Percentiles rank a stretch among this genome's conserved stretches.
These are phyloP conservation scores for Citrus sp. DNA, from an alignment of 345 rosid species.

Conservation along the genomic window DNA sequence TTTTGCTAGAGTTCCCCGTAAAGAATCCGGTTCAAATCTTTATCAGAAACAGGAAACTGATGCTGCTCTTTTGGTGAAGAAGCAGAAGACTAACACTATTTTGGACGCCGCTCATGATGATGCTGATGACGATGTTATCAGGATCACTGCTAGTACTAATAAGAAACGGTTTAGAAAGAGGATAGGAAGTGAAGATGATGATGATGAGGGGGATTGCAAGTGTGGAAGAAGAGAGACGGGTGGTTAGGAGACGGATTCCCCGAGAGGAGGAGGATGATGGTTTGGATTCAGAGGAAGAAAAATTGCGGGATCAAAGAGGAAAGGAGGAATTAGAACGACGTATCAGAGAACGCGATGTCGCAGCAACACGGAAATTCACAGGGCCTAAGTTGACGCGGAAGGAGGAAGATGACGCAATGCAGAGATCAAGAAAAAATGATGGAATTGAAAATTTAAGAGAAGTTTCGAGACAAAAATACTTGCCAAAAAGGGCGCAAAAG, in stretches of 20 bases:
- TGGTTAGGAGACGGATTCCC: constrained; percentile 51
- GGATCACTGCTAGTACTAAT: constrained; percentile 19
- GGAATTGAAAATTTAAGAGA: constrained; percentile 68
- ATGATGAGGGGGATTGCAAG: constrained; percentile 55
- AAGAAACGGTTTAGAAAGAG: constrained; percentile 86
- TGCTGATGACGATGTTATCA: constrained; percentile 48
- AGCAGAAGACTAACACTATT: constrained; percentile 59
- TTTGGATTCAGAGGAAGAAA: constrained; percentile 94
- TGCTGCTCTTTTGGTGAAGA: constrained; percentile 72
- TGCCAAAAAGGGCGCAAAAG: constrained; percentile 93
- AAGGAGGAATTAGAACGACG: constrained; percentile 79
- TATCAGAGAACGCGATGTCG: constrained; percentile 83
- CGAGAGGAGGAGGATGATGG: constrained; percentile 50
- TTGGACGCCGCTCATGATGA: constrained; percentile 30
- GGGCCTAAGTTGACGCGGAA: constrained; percentile 70
- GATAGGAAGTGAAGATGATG: constrained; percentile 62
- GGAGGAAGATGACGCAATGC: constrained; percentile 82
- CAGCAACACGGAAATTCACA: constrained; percentile 68
- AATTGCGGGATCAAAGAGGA: constrained; percentile 81
- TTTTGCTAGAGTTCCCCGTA: constrained; percentile 55
- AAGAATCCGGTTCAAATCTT: constrained; percentile 39
- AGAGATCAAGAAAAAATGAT: constrained; percentile 62
- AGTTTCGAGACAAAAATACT: constrained; percentile 82
- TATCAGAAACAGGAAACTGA: constrained; percentile 83
- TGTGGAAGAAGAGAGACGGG: constrained; percentile 46